Percentiles rank a stretch among this genome's conserved stretches.
phyloP scores from a whole-genome alignment of 768 basidiomycete genomes.

The Leccinum imitatum region DNA sequence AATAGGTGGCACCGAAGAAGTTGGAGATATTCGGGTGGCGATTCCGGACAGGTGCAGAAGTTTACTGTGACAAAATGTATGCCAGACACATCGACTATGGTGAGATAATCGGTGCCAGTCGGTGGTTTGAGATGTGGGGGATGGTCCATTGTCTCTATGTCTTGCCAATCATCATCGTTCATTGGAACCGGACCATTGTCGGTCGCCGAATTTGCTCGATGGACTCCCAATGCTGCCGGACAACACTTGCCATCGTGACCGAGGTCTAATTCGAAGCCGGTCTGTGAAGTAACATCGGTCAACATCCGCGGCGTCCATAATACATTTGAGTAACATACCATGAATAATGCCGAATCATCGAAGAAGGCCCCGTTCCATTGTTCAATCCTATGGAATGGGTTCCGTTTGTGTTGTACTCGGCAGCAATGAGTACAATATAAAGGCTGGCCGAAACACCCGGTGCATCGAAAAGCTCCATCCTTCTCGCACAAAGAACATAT shows the following conservation, averaged over 20 bases:
- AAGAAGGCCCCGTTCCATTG: background rate
- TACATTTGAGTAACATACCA: background rate
- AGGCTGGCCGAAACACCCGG: background rate
- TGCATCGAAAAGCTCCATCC: background rate
- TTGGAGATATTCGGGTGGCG: background rate
- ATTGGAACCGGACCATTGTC: background rate
- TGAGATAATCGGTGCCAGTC: background rate
- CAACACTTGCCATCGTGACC: background rate
- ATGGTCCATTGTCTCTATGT: background rate
- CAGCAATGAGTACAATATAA: background rate
- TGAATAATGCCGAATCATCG: background rate
- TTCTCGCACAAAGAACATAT: background rate
- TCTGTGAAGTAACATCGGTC: background rate
- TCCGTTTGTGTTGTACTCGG: background rate
- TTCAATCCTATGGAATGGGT: background rate
- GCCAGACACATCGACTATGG: background rate
- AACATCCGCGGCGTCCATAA: no score
- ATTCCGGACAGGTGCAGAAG: background rate
- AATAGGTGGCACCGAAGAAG: background rate
- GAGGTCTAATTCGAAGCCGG: background rate
- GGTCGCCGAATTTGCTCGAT: background rate
- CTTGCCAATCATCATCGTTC: background rate
- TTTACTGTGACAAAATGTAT: background rate
- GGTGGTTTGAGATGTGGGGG: background rate
- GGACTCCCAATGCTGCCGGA: background rate